These are phyloP conservation scores for Hypoxylon trugodes DNA, from an alignment of 495 filamentous ascomycete species.

Conservation along the genomic window DNA sequence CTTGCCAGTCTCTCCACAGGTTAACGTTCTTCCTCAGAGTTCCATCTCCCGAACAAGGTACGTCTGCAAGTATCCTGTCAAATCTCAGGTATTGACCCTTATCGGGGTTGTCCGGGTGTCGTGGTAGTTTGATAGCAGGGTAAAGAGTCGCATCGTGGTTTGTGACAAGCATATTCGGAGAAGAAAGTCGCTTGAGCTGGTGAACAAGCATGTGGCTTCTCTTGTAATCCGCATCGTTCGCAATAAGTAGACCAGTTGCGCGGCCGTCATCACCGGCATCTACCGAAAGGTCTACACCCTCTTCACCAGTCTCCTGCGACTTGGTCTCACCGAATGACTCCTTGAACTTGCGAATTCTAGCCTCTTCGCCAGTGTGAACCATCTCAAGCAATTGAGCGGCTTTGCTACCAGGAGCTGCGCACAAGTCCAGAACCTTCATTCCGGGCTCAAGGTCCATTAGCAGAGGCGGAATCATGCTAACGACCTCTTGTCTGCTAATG, in stretches of 20 bases:
- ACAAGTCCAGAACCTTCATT: constrained; percentile 93
- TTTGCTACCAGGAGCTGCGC: constrained; percentile 96
- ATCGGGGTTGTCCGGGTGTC: constrained; percentile 58
- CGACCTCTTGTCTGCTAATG: constrained; percentile 94
- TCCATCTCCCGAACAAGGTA: constrained; percentile 95
- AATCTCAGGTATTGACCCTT: constrained; percentile 87
- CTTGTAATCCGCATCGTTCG: constrained; percentile 95
- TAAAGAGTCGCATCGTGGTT: constrained; percentile 98
- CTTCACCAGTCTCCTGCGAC: constrained; percentile 54
- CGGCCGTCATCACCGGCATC: constrained; percentile 80
- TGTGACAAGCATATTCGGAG: constrained; percentile 94
- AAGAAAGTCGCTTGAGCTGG: constrained; percentile 95
- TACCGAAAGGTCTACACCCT: constrained; percentile 59
- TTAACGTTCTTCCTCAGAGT: constrained; percentile 89
- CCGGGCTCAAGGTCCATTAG: constrained; percentile 89
- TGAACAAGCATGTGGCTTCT: constrained; percentile 96
- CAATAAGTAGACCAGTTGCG: constrained; percentile 88
- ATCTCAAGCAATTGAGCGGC: constrained; percentile 94
- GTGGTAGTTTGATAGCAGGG: constrained; percentile 83
- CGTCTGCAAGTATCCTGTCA: constrained; percentile 94
- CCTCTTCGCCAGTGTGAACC: constrained; percentile 91
- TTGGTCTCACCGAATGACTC: constrained; percentile 61
- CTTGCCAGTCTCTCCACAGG: constrained; percentile 94
- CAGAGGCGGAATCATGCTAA: constrained; percentile 98
- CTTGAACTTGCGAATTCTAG: constrained; percentile 70